Evolutionary conservation across 768 basidiomycete species (phyloP).

Genomic region (Agaricus subrufescens): DNA sequence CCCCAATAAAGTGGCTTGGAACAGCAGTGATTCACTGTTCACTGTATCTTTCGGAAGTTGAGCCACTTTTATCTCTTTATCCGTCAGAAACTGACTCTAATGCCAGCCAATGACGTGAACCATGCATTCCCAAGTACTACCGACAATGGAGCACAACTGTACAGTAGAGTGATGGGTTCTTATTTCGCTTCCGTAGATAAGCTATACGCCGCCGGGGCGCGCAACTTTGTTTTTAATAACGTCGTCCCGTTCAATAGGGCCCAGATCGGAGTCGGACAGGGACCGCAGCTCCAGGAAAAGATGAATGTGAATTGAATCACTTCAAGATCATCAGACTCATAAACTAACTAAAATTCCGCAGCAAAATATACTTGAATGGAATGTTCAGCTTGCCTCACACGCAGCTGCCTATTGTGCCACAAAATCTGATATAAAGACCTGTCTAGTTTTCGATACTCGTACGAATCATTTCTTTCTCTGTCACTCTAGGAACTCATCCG

Average conservation of each 20-base stretch:
- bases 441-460: conserved; percentile 18
- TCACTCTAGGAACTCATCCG: background rate
- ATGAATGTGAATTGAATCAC: conserved; percentile 11
- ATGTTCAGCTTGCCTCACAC: conserved; percentile 14
- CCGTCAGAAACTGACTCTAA: too few relatives aligned
- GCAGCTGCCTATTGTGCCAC: conserved; percentile 14
- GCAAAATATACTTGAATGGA: conserved; percentile 18
- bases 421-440: conserved; percentile 14
- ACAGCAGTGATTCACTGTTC: conserved; percentile 14
- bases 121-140: conserved; percentile 13
- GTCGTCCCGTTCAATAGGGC: conserved; percentile 19
- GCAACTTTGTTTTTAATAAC: conserved; percentile 19
- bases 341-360: background rate
- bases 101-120: conserved; percentile 19
- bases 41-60: conserved; percentile 19
- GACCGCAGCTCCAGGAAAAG: conserved; percentile 14
- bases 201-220: conserved; percentile 17
- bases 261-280: conserved; percentile 13
- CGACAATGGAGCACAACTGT: conserved; percentile 16
- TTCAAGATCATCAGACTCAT: background rate
- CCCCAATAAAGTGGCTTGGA: conserved; percentile 16
- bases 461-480: background rate
- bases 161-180: conserved; percentile 14
- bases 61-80: background rate
- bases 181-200: conserved; percentile 17